Conservation (phyloP, 163 green algal species). For the Scenedesmus sp. region DNA sequence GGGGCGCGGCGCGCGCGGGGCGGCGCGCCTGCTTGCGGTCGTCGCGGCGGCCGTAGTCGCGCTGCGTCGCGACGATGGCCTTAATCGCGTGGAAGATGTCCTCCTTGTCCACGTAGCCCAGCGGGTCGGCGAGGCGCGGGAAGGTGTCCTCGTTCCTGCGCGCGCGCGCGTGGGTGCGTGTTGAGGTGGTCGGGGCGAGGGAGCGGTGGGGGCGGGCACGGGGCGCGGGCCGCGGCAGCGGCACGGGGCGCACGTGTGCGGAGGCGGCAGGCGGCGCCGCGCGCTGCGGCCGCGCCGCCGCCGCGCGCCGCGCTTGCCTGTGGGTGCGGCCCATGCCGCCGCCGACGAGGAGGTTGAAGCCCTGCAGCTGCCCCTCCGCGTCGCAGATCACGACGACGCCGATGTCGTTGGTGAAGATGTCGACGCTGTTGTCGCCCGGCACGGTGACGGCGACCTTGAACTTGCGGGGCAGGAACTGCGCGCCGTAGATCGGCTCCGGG, state of each 20-base stretch:
- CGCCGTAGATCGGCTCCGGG: slow-evolving; percentile 98
- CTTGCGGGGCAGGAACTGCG: slow-evolving; percentile 96
- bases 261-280: too few relatives aligned
- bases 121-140: slow-evolving; percentile 83
- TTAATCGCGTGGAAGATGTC: slow-evolving; percentile 95
- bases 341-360: slow-evolving; percentile 91
- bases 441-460: slow-evolving; percentile 99
- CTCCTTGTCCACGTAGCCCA: slow-evolving; percentile 95
- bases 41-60: slow-evolving; percentile 98
- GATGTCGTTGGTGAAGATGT: slow-evolving; percentile 98
- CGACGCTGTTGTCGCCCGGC: slow-evolving; percentile 96
- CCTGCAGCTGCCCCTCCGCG: slow-evolving; percentile 73
- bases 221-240: too few relatives aligned
- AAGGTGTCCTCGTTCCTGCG: slow-evolving; percentile 92
- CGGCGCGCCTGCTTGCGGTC: slow-evolving; percentile 84
- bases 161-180: too few relatives aligned
- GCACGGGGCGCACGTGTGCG: too few relatives aligned
- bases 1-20: too few relatives aligned
- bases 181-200: too few relatives aligned
- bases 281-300: background rate
- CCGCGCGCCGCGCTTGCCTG: slow-evolving; percentile 32
- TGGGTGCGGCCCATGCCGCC: slow-evolving; percentile 94
- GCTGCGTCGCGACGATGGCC: slow-evolving; percentile 87
- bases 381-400: slow-evolving; percentile 62
- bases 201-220: too few relatives aligned